Conservation (phyloP, 2,329 filamentous ascomycete genomes). For the Fusarium azukiicola region DNA sequence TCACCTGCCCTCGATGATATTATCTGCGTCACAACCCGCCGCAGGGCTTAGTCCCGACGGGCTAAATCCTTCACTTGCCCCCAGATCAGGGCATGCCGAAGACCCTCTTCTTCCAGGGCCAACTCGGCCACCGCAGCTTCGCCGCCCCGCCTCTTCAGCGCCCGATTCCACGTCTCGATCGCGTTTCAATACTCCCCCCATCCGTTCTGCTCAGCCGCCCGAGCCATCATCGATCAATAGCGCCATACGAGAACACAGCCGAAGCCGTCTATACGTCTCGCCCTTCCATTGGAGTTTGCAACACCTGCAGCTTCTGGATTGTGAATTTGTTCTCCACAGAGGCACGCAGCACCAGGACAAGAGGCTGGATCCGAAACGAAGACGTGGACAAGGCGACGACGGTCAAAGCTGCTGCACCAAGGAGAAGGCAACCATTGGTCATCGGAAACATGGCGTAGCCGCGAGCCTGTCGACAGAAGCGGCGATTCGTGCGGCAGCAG, state of each 20-base stretch:
- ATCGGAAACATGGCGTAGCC: neutral
- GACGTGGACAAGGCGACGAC: neutral
- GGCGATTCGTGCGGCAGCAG: neutral
- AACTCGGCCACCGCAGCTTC: no score
- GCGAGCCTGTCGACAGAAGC: neutral
- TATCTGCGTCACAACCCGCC: no score
- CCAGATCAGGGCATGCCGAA: no score
- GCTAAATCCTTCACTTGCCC: no score
- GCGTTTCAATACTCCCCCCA: no score
- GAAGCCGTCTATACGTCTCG: constrained; percentile 14
- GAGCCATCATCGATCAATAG: constrained; percentile 20
- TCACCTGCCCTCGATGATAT: no score
- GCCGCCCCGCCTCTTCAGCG: no score
- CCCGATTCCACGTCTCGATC: no score
- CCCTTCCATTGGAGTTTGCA: constrained; percentile 20
- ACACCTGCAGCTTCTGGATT: constrained; percentile 16
- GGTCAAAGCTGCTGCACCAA: no score
- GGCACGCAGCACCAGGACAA: neutral
- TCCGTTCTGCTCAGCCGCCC: neutral
- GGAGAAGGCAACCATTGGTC: neutral
- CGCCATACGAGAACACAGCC: constrained; percentile 16
- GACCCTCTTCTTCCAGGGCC: no score
- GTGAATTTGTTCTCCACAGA: constrained; percentile 9
- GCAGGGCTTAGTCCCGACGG: no score
- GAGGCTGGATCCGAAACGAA: neutral